phyloP scores from a whole-genome alignment of 768 basidiomycete species.

The Sarcomyxa edulis region DNA sequence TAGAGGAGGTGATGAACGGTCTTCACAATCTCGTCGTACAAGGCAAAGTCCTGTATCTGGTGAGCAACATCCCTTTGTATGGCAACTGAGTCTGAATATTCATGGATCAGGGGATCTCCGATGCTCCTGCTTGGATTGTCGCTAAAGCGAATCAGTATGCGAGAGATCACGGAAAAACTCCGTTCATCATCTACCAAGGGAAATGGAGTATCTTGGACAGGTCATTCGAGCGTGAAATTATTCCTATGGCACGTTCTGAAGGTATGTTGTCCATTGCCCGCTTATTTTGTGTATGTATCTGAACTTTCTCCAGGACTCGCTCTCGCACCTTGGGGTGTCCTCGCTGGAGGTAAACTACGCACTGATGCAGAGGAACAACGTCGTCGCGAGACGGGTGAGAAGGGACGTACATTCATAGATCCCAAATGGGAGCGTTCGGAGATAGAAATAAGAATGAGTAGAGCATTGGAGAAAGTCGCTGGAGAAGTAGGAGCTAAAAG shows the following conservation, averaged over 20 bases:
- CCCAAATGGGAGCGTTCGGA: conserved; percentile 42
- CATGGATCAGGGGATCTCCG: conserved; percentile 29
- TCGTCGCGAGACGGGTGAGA: conserved; percentile 25
- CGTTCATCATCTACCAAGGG: conserved; percentile 52
- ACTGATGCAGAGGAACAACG: conserved; percentile 41
- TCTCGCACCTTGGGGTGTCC: conserved; percentile 27
- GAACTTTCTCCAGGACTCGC: too few species aligned
- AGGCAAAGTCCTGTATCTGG: conserved; percentile 48
- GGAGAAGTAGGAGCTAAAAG: conserved; percentile 40
- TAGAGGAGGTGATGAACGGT: conserved; percentile 54
- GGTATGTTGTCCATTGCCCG: too few species aligned
- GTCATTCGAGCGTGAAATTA: conserved; percentile 49
- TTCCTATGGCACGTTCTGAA: conserved; percentile 38
- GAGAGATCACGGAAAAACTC: conserved; percentile 39
- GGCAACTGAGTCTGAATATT: neutral
- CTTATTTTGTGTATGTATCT: too few species aligned
- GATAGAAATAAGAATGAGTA: conserved; percentile 33
- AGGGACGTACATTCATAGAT: conserved; percentile 28
- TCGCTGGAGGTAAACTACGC: conserved; percentile 41
- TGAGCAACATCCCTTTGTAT: conserved; percentile 11
- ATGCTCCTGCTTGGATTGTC: conserved; percentile 46
- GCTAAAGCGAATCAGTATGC: conserved; percentile 46
- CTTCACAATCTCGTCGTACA: conserved; percentile 45
- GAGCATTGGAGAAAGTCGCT: conserved; percentile 46
- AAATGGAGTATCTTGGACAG: conserved; percentile 38